Conservation (phyloP, 176 grass and related monocot species). For the Lolium rigidum region DNA sequence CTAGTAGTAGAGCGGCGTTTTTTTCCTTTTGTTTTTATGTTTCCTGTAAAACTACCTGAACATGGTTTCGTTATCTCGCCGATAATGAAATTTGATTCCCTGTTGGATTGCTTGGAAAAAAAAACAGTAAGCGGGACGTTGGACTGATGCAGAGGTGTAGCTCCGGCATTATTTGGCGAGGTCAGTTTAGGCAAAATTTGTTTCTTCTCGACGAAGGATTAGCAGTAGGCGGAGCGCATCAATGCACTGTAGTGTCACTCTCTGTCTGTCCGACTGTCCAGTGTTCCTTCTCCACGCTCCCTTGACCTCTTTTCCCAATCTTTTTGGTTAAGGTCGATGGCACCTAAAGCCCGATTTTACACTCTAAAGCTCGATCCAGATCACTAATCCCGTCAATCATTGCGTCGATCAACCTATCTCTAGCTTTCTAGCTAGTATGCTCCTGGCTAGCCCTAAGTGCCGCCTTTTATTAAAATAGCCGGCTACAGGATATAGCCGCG, state of each 20-base stretch:
- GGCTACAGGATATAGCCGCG: too few species aligned
- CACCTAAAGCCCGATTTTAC: conserved; percentile 17
- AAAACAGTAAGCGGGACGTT: too few species aligned
- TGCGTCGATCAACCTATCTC: not conserved
- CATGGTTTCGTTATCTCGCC: too few species aligned
- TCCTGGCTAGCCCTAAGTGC: not conserved
- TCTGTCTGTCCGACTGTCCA: not conserved
- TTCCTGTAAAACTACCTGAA: too few species aligned
- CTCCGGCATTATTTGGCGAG: not conserved
- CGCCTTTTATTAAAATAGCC: too few species aligned
- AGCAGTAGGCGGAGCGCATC: not conserved
- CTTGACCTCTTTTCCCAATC: not conserved
- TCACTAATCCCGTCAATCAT: conserved; percentile 18
- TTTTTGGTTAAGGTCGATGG: conserved; percentile 30
- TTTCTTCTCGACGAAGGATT: conserved; percentile 68
- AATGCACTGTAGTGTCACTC: not conserved
- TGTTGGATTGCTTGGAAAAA: too few species aligned
- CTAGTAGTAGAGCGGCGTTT: too few species aligned
- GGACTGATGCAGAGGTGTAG: not conserved
- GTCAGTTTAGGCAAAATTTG: conserved; percentile 35
- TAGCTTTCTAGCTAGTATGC: not conserved
- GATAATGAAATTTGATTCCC: too few species aligned
- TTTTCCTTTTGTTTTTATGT: too few species aligned
- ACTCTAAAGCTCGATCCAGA: not conserved
- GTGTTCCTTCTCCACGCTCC: conserved; percentile 19